Conservation (phyloP, 768 basidiomycete genomes). For the Trametes cinnabarina region DNA sequence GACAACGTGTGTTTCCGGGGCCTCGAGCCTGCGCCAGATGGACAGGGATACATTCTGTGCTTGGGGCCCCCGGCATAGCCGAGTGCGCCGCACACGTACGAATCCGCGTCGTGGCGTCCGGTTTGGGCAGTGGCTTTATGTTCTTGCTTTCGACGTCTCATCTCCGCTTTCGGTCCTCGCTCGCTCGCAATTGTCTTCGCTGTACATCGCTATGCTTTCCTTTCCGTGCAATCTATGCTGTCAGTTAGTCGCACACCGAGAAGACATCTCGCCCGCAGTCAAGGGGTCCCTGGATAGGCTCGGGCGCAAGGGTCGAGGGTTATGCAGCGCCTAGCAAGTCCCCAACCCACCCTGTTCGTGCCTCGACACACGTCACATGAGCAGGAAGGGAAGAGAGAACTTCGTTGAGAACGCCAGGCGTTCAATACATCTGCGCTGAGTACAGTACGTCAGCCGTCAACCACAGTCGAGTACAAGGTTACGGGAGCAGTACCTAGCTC, state of each 20-base stretch:
- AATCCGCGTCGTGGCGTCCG: background rate
- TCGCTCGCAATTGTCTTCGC: background rate
- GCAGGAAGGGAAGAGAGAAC: background rate
- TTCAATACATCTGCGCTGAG: no score
- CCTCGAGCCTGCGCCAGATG: slow-evolving; percentile 48
- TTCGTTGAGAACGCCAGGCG: background rate
- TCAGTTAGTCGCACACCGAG: background rate
- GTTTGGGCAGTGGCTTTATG: background rate
- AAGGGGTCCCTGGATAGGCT: no score
- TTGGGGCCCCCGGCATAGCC: slow-evolving; percentile 26
- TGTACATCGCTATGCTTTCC: background rate
- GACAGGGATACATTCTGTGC: slow-evolving; percentile 39
- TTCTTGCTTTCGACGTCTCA: background rate
- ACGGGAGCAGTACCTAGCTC: slow-evolving; percentile 5
- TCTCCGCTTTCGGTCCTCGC: background rate
- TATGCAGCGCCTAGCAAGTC: no score
- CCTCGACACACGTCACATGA: no score
- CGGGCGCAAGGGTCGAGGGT: no score
- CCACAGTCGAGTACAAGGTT: slow-evolving; percentile 1
- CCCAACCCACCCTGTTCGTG: no score
- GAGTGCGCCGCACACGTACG: background rate
- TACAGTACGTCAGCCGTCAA: background rate
- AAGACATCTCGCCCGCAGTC: background rate
- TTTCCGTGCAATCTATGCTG: background rate
- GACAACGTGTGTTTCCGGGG: slow-evolving; percentile 50